Base-by-base conservation (phyloP, 2,329 filamentous ascomycete species). In the Plectosphaerella plurivora region DNA sequence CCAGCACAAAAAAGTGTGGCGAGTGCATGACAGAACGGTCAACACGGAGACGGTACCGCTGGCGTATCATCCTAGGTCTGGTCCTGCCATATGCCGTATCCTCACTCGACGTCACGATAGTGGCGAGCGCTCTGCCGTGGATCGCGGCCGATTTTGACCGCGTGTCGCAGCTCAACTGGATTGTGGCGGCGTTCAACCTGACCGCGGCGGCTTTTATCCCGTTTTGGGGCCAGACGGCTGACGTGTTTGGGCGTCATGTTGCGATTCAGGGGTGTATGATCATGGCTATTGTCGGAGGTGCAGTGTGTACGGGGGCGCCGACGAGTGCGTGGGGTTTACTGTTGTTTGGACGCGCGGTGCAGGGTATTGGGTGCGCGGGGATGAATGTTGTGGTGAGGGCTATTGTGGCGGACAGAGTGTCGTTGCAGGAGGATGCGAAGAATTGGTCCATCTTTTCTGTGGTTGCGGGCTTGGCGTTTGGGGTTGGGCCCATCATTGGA, bases 131-230 rank as follows among this genome's bases (percentile, higher is more conserved):
- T 4, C 55, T 71, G 20, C 68, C 68, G 0, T 82, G 77, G 57
- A 88, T 89, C 47, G 84, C 84, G 3, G 73, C 77, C 1, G 81
- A 88, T 61, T 88, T 88, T 64, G 77, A 74, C 54, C 63, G 82
- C 60, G 62, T 82, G 5, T 73, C 78, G 16, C 78, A 85, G 59
- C 72, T 86, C 2, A 87, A 86, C 61, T 88, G 84, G 83, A 86
- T 89, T 60, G 79, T 88, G 16, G 84, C 85, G 0, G 74, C 83
- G 7, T 89, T 87, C 66, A 88, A 84, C 50, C 71, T 89, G 14
- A 85, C 83, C 0, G 81, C 82, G 0, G 84, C 85, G 2, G 79
- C 84, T 1, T 88, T 87, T 57, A 83, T 88, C 9, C 84, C 84
- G 4, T 78, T 81, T 50, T 87, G 83, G 68, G 82, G 80, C 2